Conservation (phyloP, 2,329 filamentous ascomycete genomes). For the Pleoardoris graminearum region DNA sequence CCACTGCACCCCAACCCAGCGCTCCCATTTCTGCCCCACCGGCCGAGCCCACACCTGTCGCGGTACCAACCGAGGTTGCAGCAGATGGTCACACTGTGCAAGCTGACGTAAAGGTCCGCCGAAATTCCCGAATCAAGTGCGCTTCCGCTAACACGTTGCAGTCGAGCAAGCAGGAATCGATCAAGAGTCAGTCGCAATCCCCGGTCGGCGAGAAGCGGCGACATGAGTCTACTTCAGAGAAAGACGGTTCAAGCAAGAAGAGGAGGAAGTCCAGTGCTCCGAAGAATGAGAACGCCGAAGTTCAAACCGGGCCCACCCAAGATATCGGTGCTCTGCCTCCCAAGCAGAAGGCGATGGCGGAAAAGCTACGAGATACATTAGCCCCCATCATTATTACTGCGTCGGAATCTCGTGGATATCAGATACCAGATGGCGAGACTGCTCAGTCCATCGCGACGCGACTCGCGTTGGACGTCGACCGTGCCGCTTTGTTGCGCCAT, state of each 20-base stretch:
- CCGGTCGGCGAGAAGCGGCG: constrained; percentile 44
- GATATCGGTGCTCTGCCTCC: constrained; percentile 56
- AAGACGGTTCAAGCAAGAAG: constrained; percentile 39
- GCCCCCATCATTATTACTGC: constrained; percentile 66
- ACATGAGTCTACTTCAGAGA: constrained; percentile 37
- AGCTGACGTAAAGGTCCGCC: constrained; percentile 29
- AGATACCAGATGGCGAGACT: constrained; percentile 65
- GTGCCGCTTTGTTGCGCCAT: constrained; percentile 61
- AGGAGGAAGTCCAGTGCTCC: constrained; percentile 42
- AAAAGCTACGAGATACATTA: constrained; percentile 71
- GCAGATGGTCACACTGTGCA: constrained; percentile 31
- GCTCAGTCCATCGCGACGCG: constrained; percentile 67
- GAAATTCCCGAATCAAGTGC: neutral
- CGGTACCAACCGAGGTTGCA: constrained; percentile 8
- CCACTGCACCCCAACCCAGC: constrained; percentile 17
- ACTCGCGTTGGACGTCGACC: constrained; percentile 79
- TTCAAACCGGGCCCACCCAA: constrained; percentile 12
- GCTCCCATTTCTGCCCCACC: constrained; percentile 16
- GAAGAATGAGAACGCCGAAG: constrained; percentile 28
- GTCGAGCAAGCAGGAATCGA: constrained; percentile 23
- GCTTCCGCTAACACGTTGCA: constrained; percentile 15
- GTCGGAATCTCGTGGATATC: constrained; percentile 66
- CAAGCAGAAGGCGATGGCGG: constrained; percentile 70
- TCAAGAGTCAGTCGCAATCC: constrained; percentile 39
- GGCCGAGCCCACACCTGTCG: neutral